phyloP scores from a whole-genome alignment of 2,329 filamentous ascomycete genomes.

The Pezicula rhizophila region DNA sequence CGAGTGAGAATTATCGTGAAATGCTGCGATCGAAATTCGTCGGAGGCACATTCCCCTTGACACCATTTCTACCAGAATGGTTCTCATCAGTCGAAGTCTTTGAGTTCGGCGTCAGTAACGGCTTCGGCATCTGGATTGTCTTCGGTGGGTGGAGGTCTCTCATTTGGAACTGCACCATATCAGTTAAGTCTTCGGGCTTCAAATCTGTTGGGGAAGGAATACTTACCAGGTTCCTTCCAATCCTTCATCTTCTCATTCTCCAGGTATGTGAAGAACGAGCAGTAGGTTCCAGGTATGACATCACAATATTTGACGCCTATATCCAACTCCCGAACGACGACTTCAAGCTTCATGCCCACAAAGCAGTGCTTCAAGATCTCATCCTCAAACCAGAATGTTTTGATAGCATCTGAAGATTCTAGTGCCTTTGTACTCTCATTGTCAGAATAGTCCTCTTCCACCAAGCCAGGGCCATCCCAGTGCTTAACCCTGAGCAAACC shows the following conservation, averaged over 20 bases:
- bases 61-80: too few relatives aligned
- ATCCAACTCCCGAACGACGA: conserved; percentile 49
- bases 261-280: conserved; percentile 59
- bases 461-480: conserved; percentile 31
- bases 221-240: conserved; percentile 51
- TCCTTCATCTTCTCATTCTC: conserved; percentile 63
- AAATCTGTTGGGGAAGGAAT: not conserved
- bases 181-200: not conserved
- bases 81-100: not conserved
- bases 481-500: conserved; percentile 40
- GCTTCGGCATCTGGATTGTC: conserved; percentile 25
- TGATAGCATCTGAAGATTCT: conserved; percentile 30
- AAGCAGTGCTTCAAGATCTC: conserved; percentile 49
- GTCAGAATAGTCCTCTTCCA: conserved; percentile 20
- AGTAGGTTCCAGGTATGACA: conserved; percentile 45
- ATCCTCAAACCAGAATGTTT: conserved; percentile 63
- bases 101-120: not conserved
- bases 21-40: too few relatives aligned
- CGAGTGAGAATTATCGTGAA: too few relatives aligned
- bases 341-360: conserved; percentile 57
- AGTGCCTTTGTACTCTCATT: conserved; percentile 19
- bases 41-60: too few relatives aligned
- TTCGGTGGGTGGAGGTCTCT: conserved; percentile 23
- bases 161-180: conserved; percentile 18
- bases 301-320: conserved; percentile 61